Evolutionary conservation across 2,329 filamentous ascomycete genomes (phyloP).

Genomic region (Esteya vermicola): DNA sequence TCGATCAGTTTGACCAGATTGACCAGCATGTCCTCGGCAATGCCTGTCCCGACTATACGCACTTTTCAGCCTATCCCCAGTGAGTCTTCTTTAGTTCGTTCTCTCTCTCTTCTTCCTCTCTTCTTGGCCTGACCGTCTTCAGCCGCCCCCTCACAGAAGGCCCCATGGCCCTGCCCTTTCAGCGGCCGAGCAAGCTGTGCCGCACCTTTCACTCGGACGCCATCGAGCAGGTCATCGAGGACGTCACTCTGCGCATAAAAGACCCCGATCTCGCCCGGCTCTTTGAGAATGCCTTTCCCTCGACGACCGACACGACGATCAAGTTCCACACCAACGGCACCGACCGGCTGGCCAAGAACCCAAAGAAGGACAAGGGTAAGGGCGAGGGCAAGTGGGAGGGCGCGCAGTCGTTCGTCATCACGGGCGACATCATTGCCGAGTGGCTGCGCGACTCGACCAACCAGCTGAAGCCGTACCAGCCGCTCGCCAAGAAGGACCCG

Average conservation of each 20-base stretch:
- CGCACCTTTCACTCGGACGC: conserved; percentile 78
- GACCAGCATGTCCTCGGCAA: conserved; percentile 18
- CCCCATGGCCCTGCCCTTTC: conserved; percentile 66
- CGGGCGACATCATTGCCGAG: conserved; percentile 81
- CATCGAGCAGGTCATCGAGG: conserved; percentile 76
- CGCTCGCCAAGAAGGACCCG: conserved; percentile 66
- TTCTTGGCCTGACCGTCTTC: no score
- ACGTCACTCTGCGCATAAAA: conserved; percentile 65
- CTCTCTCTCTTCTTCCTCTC: neutral
- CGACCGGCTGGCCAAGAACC: conserved; percentile 15
- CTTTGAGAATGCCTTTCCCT: conserved; percentile 92
- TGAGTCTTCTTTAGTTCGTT: conserved; percentile 23
- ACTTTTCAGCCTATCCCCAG: conserved; percentile 45
- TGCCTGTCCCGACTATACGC: conserved; percentile 51
- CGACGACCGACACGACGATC: conserved; percentile 79
- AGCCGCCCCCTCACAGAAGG: conserved; percentile 72
- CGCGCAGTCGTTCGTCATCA: conserved; percentile 82
- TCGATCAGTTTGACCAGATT: no score
- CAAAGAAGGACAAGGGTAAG: conserved; percentile 18
- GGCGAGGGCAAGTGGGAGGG: conserved; percentile 63
- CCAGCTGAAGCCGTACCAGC: conserved; percentile 81
- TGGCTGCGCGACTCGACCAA: conserved; percentile 89
- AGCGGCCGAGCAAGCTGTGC: conserved; percentile 67
- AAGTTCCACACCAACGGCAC: conserved; percentile 65
- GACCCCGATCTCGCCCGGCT: conserved; percentile 81